Conservation (phyloP, 2,329 filamentous ascomycete species). For the Alternaria novae-zelandiae region DNA sequence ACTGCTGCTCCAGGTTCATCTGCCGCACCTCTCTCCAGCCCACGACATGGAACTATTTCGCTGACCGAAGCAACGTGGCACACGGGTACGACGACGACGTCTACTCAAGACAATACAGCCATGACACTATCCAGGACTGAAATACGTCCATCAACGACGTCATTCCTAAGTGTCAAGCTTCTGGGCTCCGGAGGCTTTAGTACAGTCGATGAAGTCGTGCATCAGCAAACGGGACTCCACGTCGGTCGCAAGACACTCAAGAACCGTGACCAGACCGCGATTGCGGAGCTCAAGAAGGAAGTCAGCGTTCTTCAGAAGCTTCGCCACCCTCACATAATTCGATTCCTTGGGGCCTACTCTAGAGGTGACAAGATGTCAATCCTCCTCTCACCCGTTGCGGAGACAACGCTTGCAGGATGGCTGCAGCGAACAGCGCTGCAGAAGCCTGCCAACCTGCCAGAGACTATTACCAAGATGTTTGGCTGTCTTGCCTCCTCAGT, state of each 20-base stretch:
- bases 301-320: constrained; percentile 47
- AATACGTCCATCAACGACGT: constrained; percentile 9
- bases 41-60: not conserved
- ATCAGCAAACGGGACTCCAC: constrained; percentile 42
- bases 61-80: not conserved
- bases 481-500: constrained; percentile 46
- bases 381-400: constrained; percentile 45
- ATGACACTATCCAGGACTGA: not conserved
- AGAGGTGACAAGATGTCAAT: constrained; percentile 47
- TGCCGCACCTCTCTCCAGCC: not conserved
- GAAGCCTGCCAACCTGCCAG: constrained; percentile 29
- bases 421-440: constrained; percentile 30
- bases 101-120: not conserved
- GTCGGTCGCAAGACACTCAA: constrained; percentile 48
- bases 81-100: no score
- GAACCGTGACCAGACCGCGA: constrained; percentile 40
- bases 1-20: not conserved
- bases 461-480: constrained; percentile 42
- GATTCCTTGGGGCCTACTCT: constrained; percentile 45
- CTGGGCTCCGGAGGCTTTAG: constrained; percentile 47
- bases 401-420: constrained; percentile 45
- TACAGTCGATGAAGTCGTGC: constrained; percentile 47
- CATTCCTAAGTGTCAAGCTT: constrained; percentile 45
- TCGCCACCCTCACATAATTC: constrained; percentile 48
- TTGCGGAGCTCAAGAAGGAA: constrained; percentile 45